A percentile compares a stretch with the other conserved stretches of the same genome.
These are phyloP conservation scores for Penicillium subrubescens DNA, from an alignment of 495 filamentous ascomycete genomes.

Conservation along the genomic window DNA sequence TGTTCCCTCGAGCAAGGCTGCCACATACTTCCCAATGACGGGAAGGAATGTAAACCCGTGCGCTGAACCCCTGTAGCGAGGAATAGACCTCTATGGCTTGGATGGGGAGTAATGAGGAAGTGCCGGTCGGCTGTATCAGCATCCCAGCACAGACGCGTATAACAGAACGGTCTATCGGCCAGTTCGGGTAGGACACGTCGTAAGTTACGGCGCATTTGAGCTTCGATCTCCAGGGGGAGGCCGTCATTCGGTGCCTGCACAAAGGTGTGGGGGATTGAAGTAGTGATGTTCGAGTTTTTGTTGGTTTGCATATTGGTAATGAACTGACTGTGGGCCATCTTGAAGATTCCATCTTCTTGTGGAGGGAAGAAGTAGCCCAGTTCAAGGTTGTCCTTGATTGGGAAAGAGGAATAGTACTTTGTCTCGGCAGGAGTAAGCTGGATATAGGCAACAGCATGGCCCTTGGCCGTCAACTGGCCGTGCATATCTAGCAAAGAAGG, in stretches of 20 bases:
- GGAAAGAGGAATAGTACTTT: constrained; percentile 17
- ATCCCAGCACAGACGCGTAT: constrained; percentile 36
- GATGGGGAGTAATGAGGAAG: constrained; percentile 55
- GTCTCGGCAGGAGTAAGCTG: constrained; percentile 27
- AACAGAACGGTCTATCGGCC: constrained; percentile 23
- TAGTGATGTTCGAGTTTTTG: constrained; percentile 17
- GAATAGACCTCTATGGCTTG: constrained; percentile 39
- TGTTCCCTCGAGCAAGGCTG: constrained; percentile 45
- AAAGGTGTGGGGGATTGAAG: constrained; percentile 23
- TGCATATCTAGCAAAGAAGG: constrained; percentile 36
- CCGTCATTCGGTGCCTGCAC: constrained; percentile 13
- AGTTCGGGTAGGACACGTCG: constrained; percentile 23
- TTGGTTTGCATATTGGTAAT: constrained; percentile 7
- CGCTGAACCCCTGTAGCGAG: constrained; percentile 51
- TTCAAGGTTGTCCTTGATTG: constrained; percentile 28
- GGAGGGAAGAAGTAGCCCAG: constrained; percentile 21
- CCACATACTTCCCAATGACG: constrained; percentile 57
- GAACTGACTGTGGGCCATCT: constrained; percentile 24
- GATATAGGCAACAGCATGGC: constrained; percentile 30
- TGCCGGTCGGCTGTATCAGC: constrained; percentile 45
- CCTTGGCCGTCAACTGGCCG: constrained; percentile 31
- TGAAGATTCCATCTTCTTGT: constrained; percentile 19
- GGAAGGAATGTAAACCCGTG: constrained; percentile 63
- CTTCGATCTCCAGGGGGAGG: constrained; percentile 25
- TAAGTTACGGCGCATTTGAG: constrained; percentile 21